Evolutionary conservation across 2,329 filamentous ascomycete genomes (phyloP).

Genomic region (Cladosporium sp.): DNA sequence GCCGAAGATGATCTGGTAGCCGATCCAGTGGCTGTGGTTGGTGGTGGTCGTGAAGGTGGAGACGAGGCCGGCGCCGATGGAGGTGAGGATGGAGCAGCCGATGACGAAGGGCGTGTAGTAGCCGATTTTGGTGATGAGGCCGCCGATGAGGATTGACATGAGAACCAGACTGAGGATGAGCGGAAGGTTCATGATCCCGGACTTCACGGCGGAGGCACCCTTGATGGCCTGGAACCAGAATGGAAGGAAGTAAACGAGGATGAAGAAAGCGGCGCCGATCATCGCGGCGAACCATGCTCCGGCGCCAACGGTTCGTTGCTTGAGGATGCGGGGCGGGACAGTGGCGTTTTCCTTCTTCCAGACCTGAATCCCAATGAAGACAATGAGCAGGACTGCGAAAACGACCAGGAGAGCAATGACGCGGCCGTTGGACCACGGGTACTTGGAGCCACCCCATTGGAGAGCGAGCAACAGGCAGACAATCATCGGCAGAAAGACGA

Average conservation of each 20-base stretch:
- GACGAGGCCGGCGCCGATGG: slow-evolving; percentile 42
- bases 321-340: slow-evolving; percentile 41
- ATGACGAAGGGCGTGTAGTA: slow-evolving; percentile 47
- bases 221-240: slow-evolving; percentile 45
- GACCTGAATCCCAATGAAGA: slow-evolving; percentile 30
- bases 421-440: slow-evolving; percentile 38
- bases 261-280: slow-evolving; percentile 40
- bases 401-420: slow-evolving; percentile 44
- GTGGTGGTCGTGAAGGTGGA: slow-evolving; percentile 38
- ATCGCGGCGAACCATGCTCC: slow-evolving; percentile 36
- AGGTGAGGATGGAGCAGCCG: slow-evolving; percentile 33
- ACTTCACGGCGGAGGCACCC: slow-evolving; percentile 39
- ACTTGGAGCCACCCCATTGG: slow-evolving; percentile 46
- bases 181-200: slow-evolving; percentile 44
- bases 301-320: slow-evolving; percentile 39
- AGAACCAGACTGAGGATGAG: slow-evolving; percentile 42
- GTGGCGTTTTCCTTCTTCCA: slow-evolving; percentile 32
- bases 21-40: slow-evolving; percentile 33
- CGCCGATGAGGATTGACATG: slow-evolving; percentile 36
- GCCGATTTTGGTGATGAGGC: slow-evolving; percentile 35
- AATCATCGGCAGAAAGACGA: slow-evolving; percentile 44
- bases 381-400: slow-evolving; percentile 36
- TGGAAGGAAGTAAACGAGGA: slow-evolving; percentile 40
- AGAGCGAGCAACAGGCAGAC: slow-evolving; percentile 45
- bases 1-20: slow-evolving; percentile 32